Conservation (phyloP, 169 alveolate species). For the Plasmodium relictum region DNA sequence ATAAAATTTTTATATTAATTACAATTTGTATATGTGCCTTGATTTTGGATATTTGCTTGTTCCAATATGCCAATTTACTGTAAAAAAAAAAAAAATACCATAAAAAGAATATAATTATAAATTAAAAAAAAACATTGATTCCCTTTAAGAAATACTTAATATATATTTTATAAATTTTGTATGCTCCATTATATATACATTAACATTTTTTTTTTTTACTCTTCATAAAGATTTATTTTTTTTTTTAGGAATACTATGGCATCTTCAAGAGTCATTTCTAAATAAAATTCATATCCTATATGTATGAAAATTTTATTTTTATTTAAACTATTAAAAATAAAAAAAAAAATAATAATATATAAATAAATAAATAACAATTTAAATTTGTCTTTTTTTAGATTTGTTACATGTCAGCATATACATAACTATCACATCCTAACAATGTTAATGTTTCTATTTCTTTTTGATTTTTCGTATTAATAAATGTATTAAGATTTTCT, state of each 20-base stretch:
- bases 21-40: conserved; percentile 78
- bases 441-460: conserved; percentile 68
- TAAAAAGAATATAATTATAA: neutral
- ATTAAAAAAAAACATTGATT: neutral
- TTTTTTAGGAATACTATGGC: conserved; percentile 76
- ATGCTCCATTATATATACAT: neutral
- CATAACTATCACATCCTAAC: conserved; percentile 76
- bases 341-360: neutral
- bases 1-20: conserved; percentile 4
- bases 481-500: conserved; percentile 50
- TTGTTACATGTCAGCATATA: conserved; percentile 77
- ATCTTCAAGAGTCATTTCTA: conserved; percentile 82
- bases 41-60: conserved; percentile 48
- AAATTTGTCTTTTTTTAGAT: neutral
- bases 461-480: conserved; percentile 55
- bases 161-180: neutral
- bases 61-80: conserved; percentile 76
- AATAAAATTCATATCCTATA: conserved; percentile 82
- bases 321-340: conserved; percentile 39
- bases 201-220: conserved; percentile 36
- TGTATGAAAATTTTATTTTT: conserved; percentile 77
- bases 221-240: conserved; percentile 73
- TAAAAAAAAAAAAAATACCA: conserved; percentile 7
- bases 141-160: neutral
- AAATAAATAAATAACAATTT: neutral